phyloP scores from a whole-genome alignment of 305 asterid genomes.

The Fraxinus ornus region DNA sequence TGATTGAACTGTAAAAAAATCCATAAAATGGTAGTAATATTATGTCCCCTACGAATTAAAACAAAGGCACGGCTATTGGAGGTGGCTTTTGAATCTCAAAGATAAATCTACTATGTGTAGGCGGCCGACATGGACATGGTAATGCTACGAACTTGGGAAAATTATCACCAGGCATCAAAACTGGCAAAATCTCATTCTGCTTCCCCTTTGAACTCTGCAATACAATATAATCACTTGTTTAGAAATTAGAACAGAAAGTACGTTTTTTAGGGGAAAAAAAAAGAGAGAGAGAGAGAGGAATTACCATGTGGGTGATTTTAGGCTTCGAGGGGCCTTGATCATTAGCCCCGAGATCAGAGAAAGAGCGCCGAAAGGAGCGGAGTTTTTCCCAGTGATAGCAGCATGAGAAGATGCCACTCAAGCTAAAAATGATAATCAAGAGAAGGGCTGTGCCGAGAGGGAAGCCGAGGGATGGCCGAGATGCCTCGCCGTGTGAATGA shows the following conservation, averaged over 20 bases:
- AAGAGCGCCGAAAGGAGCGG: slow-evolving; percentile 29
- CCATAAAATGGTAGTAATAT: neutral
- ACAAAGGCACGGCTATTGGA: slow-evolving; percentile 44
- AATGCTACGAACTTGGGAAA: slow-evolving; percentile 48
- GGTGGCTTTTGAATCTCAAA: slow-evolving; percentile 27
- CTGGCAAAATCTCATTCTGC: slow-evolving; percentile 17
- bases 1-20: neutral
- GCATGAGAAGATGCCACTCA: slow-evolving; percentile 56
- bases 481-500: slow-evolving; percentile 28
- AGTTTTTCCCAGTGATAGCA: slow-evolving; percentile 59
- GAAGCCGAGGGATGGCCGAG: slow-evolving; percentile 50
- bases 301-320: slow-evolving; percentile 18
- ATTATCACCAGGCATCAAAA: slow-evolving; percentile 50
- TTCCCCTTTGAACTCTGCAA: slow-evolving; percentile 12
- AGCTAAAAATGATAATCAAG: slow-evolving; percentile 41
- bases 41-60: slow-evolving; percentile 2
- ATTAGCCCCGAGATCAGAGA: slow-evolving; percentile 25
- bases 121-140: slow-evolving; percentile 50
- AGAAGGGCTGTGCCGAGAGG: slow-evolving; percentile 52
- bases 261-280: neutral
- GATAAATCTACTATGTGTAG: slow-evolving; percentile 14
- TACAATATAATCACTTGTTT: neutral
- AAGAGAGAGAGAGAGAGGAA: too few species aligned
- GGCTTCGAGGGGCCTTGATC: slow-evolving; percentile 17
- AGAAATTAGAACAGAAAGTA: neutral